Percentiles rank a stretch among this genome's conserved stretches.
Conservation (phyloP, 352 stramenopile species). For the Phytophthora sansomeana region DNA sequence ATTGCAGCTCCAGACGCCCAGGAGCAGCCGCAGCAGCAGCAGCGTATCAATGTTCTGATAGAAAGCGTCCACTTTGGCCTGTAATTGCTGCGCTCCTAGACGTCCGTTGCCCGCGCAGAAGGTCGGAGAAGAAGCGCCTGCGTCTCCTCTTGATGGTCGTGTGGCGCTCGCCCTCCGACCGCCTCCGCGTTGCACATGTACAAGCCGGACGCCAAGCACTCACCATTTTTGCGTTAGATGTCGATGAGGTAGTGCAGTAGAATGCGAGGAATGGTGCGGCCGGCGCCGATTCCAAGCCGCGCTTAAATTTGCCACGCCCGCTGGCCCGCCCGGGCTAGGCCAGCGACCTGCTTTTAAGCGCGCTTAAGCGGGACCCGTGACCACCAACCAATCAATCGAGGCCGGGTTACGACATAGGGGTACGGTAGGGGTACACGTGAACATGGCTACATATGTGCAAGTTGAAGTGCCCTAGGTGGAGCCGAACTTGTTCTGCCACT, state of each 20-base stretch:
- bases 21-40: neutral
- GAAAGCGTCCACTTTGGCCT: conserved; percentile 20
- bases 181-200: neutral
- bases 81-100: conserved; percentile 10
- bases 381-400: conserved; percentile 40
- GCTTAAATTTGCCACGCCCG: conserved; percentile 50
- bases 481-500: conserved; percentile 84
- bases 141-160: conserved; percentile 3
- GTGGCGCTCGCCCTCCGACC: neutral
- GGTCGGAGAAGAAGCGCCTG: conserved; percentile 11
- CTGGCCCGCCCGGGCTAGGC: conserved; percentile 10
- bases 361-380: conserved; percentile 31
- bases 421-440: neutral
- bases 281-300: conserved; percentile 25
- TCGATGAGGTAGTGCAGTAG: conserved; percentile 87
- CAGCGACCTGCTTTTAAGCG: conserved; percentile 23
- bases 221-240: conserved; percentile 86
- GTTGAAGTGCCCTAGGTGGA: conserved; percentile 54
- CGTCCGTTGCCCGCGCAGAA: conserved; percentile 5
- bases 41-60: neutral
- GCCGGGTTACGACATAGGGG: neutral
- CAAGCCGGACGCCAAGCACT: conserved; percentile 17
- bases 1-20: conserved; percentile 9
- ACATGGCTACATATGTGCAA: conserved; percentile 31
- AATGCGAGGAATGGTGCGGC: conserved; percentile 56